A percentile compares a stretch with the other conserved stretches of the same genome.
Evolutionary conservation across 1,284 basidiomycete genomes (phyloP).

Genomic region (Heterobasidion occidentale): DNA sequence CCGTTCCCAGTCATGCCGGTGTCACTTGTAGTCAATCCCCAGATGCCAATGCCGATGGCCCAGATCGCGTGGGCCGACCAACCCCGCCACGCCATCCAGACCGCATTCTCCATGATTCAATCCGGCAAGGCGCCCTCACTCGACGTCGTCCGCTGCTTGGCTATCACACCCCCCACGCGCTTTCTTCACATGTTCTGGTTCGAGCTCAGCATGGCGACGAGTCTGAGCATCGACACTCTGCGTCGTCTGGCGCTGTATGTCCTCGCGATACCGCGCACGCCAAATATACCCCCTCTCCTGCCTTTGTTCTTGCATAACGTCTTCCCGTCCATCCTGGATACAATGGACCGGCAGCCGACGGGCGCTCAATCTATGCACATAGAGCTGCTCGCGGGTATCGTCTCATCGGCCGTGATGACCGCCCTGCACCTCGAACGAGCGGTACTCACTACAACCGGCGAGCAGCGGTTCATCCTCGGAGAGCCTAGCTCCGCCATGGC

Average conservation of each 20-base stretch:
- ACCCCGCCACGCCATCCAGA: slow-evolving; percentile 43
- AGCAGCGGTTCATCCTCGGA: slow-evolving; percentile 37
- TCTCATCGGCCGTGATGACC: slow-evolving; percentile 56
- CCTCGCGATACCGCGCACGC: slow-evolving; percentile 45
- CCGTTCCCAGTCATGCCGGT: not conserved
- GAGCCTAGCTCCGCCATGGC: slow-evolving; percentile 57
- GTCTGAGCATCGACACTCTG: slow-evolving; percentile 40
- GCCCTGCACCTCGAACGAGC: slow-evolving; percentile 66
- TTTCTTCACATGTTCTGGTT: slow-evolving; percentile 61
- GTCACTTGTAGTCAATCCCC: slow-evolving; percentile 4
- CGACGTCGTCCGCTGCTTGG: slow-evolving; percentile 56
- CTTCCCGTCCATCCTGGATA: slow-evolving; percentile 48
- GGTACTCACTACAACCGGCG: slow-evolving; percentile 22
- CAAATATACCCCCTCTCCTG: slow-evolving; percentile 51
- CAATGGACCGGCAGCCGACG: slow-evolving; percentile 42
- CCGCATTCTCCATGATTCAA: slow-evolving; percentile 43
- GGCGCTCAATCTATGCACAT: slow-evolving; percentile 46
- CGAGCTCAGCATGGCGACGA: slow-evolving; percentile 42
- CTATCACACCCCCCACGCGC: slow-evolving; percentile 42
- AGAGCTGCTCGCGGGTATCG: slow-evolving; percentile 52
- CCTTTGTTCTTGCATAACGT: slow-evolving; percentile 64
- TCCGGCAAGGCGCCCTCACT: slow-evolving; percentile 53
- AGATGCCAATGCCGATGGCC: slow-evolving; percentile 8
- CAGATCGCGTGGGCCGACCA: slow-evolving; percentile 30
- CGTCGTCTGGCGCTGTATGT: slow-evolving; percentile 57